phyloP scores from a whole-genome alignment of 23 red algal genomes.

The Agarophyton chilense region DNA sequence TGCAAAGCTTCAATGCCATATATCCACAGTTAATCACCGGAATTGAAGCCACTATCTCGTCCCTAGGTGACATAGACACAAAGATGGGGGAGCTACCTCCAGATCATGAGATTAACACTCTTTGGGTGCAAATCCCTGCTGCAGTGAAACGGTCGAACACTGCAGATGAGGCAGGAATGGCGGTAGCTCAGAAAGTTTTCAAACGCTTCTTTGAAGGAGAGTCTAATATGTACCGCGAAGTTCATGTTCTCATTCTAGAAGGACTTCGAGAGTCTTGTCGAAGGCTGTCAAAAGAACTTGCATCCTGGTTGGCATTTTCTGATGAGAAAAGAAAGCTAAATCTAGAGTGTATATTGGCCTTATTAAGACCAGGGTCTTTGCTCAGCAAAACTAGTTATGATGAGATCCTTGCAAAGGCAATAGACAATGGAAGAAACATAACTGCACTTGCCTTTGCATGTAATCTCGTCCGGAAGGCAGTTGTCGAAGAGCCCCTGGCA shows the following conservation, averaged over 20 bases:
- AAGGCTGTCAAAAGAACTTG: slow-evolving; percentile 78
- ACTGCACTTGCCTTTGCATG: slow-evolving; percentile 81
- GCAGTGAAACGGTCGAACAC: slow-evolving; percentile 67
- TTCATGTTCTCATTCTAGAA: slow-evolving; percentile 82
- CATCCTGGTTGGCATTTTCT: slow-evolving; percentile 80
- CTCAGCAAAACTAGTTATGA: slow-evolving; percentile 78
- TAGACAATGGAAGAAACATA: slow-evolving; percentile 76
- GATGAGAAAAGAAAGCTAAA: slow-evolving; percentile 69
- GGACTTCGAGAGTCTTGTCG: slow-evolving; percentile 69
- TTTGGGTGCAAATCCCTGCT: slow-evolving; percentile 76
- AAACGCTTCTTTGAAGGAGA: slow-evolving; percentile 77
- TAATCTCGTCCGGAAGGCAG: slow-evolving; percentile 60
- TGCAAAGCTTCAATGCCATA: slow-evolving; percentile 76
- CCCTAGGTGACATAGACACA: neutral
- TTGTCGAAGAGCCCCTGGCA: slow-evolving; percentile 73
- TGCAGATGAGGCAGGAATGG: slow-evolving; percentile 81
- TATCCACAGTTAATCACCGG: slow-evolving; percentile 53
- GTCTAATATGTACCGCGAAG: slow-evolving; percentile 78
- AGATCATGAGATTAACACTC: slow-evolving; percentile 69
- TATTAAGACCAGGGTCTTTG: slow-evolving; percentile 57
- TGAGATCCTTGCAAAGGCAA: slow-evolving; percentile 73
- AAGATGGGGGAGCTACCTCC: slow-evolving; percentile 45
- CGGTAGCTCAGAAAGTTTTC: slow-evolving; percentile 87
- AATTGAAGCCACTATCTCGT: slow-evolving; percentile 15
- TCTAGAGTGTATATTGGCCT: slow-evolving; percentile 62